Base-by-base conservation (phyloP, 768 basidiomycete genomes). In the Rubroboletus pulcherrimus region DNA sequence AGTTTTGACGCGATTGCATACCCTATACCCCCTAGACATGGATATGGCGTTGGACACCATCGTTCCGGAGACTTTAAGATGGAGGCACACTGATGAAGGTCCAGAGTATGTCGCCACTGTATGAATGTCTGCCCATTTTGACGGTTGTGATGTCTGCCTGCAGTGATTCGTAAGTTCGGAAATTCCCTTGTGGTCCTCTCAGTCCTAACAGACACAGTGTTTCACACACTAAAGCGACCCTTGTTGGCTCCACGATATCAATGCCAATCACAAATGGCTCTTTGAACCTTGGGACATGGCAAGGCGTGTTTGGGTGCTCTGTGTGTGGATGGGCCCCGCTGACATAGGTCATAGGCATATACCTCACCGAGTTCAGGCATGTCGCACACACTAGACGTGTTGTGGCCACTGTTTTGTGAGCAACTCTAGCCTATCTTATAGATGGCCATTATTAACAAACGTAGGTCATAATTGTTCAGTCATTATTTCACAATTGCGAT, bases 31-130 rank as follows among this genome's bases (percentile, higher is more conserved):
- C 29, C 55, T 56, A 90, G 94, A 97, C 67, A 95, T 97, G 93
- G 86, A 91, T 64, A 96, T 95, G 91, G 91, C 91, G 5, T 74
- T 97, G 19, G 94, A 97, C 72, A 79, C 73, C 31, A 84, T 97
- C 55, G 92, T 98, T 0, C 94, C 94, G 0, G 93, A 97, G 67
- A 78, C 68, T 14, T 74, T 95, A 14, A 72, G 82, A 49, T 96
- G 93, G 93, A 74, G 75, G 38, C 94, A 97, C 70, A 91, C 85
- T 0, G 92, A 93, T 66, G 94, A 98, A 76, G 93, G 93, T 21
- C 89, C 86, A 44, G 93, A 96, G 92, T 93, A 67, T 74, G 65
- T 65, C 12, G 4, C 38, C 34, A 26, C 29, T 15, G 21, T 37
- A 7, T 49, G 29, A 33, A 39, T n/a, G 17, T 46, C 11, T n/a